A percentile compares a stretch with the other conserved stretches of the same genome.
These are phyloP conservation scores for Eutypella sp. DNA, from an alignment of 2,329 filamentous ascomycete genomes.

Conservation along the genomic window DNA sequence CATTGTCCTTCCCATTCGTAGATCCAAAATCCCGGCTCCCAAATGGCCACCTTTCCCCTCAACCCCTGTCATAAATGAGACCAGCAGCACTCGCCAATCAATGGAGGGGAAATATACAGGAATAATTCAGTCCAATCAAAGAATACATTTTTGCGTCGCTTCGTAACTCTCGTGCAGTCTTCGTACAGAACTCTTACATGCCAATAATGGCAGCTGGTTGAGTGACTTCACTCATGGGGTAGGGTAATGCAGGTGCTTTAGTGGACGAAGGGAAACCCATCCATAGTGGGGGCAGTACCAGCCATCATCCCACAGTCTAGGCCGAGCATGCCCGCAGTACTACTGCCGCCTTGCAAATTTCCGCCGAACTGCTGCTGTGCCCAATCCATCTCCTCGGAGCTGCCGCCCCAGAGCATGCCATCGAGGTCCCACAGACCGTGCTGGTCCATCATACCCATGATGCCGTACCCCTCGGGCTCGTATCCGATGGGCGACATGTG, in stretches of 20 bases:
- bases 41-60: not conserved
- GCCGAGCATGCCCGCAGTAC: conserved; percentile 23
- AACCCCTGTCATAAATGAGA: too few relatives aligned
- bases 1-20: not conserved
- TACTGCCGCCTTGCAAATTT: conserved; percentile 15
- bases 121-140: conserved; percentile 8
- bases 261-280: conserved; percentile 39
- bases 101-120: not conserved
- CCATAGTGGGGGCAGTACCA: conserved; percentile 30
- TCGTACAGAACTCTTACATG: not conserved
- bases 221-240: too few relatives aligned
- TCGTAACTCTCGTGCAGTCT: not conserved
- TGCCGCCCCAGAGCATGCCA: conserved; percentile 50
- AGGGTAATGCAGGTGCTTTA: too few relatives aligned
- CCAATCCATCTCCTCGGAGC: conserved; percentile 34
- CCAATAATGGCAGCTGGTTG: not conserved
- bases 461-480: conserved; percentile 45
- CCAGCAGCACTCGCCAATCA: not conserved
- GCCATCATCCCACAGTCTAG: conserved; percentile 35
- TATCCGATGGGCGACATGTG: conserved; percentile 49
- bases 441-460: conserved; percentile 50
- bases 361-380: conserved; percentile 26
- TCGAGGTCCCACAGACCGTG: conserved; percentile 52
- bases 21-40: not conserved
- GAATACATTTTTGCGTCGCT: not conserved